Evolutionary conservation across 2,329 filamentous ascomycete genomes (phyloP), one percentile per base, ranked within the genome.

Genomic region (Clonostachys sp.): DNA sequence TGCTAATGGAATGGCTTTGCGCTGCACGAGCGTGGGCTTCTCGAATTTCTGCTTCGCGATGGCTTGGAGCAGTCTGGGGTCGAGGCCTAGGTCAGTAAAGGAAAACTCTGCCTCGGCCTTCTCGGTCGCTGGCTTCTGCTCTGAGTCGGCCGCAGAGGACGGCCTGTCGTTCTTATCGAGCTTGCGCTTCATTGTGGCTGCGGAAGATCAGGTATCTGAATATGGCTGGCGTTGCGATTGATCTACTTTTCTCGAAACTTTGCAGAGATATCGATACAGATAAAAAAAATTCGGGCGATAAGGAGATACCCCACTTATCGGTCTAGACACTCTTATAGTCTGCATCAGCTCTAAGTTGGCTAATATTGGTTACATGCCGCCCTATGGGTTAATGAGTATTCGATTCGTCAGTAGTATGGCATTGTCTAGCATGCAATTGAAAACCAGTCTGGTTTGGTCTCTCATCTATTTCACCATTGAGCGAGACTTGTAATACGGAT

Each of bases 11-110:
- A 99, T 95, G 2, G 89, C 89, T 66, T 87, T 86, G 40, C 83
- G 80, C 68, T 99, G 94, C 2, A 97, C 88, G 12, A 86, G 78
- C n/a, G 94, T 97, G 13, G 94, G 94, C 49, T 84, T 83, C 52
- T 85, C 78, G 71, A 91, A 97, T 65, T 87, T 85, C 66, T 94
- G 87, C 62, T 87, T 85, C 42, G 86, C 86, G 56, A 97, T 80
- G 47, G 88, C 91, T 72, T 96, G 89, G 34, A 96, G 75, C 33
- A 99, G 74, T 55, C 94, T 84, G 10, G 90, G 71, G 62, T 99
- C 94, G 51, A 99, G 83, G 52, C 83, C 84, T 51, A 97, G 78
- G 48, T 83, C 79, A 53, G 85, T 77, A 61, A 97, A 99, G 5
- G 83, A 82, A 45, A 70, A 62, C 44, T 61, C 59, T 44, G 55